Evolutionary conservation across 2,329 filamentous ascomycete species (phyloP).

Genomic region (Penicillium brasilianum): DNA sequence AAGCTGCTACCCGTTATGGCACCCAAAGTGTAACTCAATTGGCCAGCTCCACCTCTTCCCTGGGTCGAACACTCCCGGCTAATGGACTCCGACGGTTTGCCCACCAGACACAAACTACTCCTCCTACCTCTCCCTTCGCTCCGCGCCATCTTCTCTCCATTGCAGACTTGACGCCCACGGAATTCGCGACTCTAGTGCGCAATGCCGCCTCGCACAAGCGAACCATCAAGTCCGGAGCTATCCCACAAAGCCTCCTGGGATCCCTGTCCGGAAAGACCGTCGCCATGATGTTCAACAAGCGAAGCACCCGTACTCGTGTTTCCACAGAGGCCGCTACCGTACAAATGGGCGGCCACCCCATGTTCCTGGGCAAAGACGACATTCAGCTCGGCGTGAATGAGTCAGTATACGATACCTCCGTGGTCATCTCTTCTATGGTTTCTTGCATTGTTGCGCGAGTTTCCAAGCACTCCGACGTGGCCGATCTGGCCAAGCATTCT

Average conservation of each 20-base stretch:
- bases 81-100: conserved; percentile 43
- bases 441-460: conserved; percentile 82
- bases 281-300: conserved; percentile 96
- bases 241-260: conserved; percentile 63
- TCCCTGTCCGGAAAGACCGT: conserved; percentile 77
- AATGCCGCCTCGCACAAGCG: conserved; percentile 80
- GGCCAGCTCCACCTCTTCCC: conserved; percentile 32
- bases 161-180: conserved; percentile 76
- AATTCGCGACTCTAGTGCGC: conserved; percentile 80
- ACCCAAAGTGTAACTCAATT: conserved; percentile 37
- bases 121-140: conserved; percentile 60
- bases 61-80: conserved; percentile 34
- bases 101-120: conserved; percentile 42
- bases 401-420: conserved; percentile 87
- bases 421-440: conserved; percentile 93
- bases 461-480: conserved; percentile 75
- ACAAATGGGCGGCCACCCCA: conserved; percentile 87
- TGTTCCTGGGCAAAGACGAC: conserved; percentile 95
- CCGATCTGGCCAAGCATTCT: conserved; percentile 71
- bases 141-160: conserved; percentile 93
- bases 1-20: conserved; percentile 36
- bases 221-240: conserved; percentile 71
- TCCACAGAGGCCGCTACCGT: conserved; percentile 90
- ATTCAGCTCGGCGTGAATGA: conserved; percentile 97
- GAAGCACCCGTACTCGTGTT: conserved; percentile 89